These are phyloP conservation scores for Neofusicoccum ribis DNA, from an alignment of 2,329 filamentous ascomycete genomes.

Conservation along the genomic window DNA sequence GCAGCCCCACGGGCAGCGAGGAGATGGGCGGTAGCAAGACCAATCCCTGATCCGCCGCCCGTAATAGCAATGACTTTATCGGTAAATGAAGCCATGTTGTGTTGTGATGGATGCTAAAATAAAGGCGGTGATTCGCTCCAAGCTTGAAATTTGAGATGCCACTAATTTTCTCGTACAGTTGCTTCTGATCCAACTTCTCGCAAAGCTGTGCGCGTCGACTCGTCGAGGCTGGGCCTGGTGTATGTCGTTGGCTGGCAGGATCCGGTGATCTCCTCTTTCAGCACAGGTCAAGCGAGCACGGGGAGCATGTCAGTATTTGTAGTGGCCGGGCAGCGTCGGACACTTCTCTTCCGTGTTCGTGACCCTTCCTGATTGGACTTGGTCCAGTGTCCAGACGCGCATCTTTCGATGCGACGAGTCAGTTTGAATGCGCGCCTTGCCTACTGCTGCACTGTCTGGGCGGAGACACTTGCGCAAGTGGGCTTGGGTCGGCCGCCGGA, in stretches of 20 bases:
- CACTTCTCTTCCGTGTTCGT: background rate
- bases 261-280: too few relatives aligned
- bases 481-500: background rate
- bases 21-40: slow-evolving; percentile 12
- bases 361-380: background rate
- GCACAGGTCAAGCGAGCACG: too few relatives aligned
- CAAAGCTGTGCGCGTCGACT: too few relatives aligned
- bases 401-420: background rate
- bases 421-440: background rate
- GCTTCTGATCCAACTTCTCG: too few relatives aligned
- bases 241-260: too few relatives aligned
- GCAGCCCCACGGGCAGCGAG: slow-evolving; percentile 23
- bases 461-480: background rate
- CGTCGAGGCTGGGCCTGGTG: too few relatives aligned
- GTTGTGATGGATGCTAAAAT: background rate
- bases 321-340: background rate
- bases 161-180: too few relatives aligned
- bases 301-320: too few relatives aligned
- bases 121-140: background rate
- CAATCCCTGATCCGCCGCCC: slow-evolving; percentile 34
- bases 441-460: background rate
- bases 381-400: background rate
- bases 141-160: too few relatives aligned
- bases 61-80: slow-evolving; percentile 35
- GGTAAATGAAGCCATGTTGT: slow-evolving; percentile 26